These are phyloP conservation scores for Pythium aquatile DNA, from an alignment of 352 stramenopile species.

Conservation along the genomic window DNA sequence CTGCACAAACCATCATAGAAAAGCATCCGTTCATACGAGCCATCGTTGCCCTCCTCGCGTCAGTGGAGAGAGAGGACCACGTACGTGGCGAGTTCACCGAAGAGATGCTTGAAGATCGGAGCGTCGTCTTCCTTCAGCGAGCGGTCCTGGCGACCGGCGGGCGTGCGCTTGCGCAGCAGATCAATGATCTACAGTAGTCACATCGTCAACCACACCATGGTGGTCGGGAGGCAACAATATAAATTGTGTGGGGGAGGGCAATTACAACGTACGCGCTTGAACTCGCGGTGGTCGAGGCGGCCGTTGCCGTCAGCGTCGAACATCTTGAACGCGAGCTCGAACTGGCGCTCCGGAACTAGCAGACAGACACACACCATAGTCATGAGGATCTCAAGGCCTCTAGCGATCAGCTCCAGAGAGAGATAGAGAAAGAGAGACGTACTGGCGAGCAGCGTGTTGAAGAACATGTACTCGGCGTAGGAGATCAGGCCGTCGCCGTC, in stretches of 20 bases:
- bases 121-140: conserved; percentile 73
- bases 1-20: conserved; percentile 21
- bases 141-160: conserved; percentile 75
- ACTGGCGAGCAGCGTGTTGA: conserved; percentile 85
- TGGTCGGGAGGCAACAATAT: not conserved
- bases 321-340: conserved; percentile 90
- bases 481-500: conserved; percentile 87
- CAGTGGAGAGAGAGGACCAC: not conserved
- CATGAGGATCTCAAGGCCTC: not conserved
- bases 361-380: not conserved
- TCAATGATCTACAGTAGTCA: conserved; percentile 70
- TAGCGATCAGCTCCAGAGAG: too few species aligned
- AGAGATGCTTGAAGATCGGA: conserved; percentile 84
- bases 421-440: conserved; percentile 28
- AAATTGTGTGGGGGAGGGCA: not conserved
- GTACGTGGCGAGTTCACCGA: conserved; percentile 74
- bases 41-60: too few species aligned
- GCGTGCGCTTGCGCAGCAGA: conserved; percentile 75
- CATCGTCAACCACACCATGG: not conserved
- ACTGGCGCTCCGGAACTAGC: conserved; percentile 79
- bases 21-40: not conserved
- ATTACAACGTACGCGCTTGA: conserved; percentile 58
- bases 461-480: conserved; percentile 90
- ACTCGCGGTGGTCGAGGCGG: conserved; percentile 77
- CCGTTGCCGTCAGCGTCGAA: conserved; percentile 85